Evolutionary conservation across 306 rosid genomes (phyloP).

Genomic region (Malus orientalis): DNA sequence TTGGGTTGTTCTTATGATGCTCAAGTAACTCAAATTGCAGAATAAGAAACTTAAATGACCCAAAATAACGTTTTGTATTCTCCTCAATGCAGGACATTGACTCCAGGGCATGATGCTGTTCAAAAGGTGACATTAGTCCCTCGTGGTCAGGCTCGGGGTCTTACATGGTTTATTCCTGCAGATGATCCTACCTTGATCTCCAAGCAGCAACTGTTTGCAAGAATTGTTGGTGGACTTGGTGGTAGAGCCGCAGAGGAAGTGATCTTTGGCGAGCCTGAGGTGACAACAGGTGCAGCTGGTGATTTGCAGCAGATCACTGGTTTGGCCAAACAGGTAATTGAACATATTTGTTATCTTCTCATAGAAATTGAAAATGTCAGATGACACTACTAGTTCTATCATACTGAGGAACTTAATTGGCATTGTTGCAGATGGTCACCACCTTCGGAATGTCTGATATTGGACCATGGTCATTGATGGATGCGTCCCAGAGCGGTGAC

Average conservation of each 20-base stretch:
- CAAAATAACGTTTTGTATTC: neutral
- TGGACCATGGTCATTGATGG: conserved; percentile 99
- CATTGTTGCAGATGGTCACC: conserved; percentile 72
- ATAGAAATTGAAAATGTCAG: neutral
- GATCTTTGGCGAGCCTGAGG: conserved; percentile 94
- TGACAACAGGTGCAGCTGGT: conserved; percentile 98
- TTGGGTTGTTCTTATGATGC: neutral
- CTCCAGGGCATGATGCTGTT: conserved; percentile 94
- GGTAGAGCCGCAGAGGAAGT: conserved; percentile 99
- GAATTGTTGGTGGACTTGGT: conserved; percentile 97
- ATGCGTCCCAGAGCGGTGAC: conserved; percentile 69
- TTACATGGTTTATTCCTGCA: conserved; percentile 93
- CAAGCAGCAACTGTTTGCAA: conserved; percentile 93
- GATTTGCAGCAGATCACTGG: conserved; percentile 93
- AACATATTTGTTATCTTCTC: neutral
- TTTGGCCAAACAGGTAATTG: conserved; percentile 84
- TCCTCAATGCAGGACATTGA: conserved; percentile 65
- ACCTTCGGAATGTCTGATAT: conserved; percentile 97
- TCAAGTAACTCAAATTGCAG: neutral
- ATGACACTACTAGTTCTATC: neutral
- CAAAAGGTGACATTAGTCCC: conserved; percentile 92
- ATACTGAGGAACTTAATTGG: neutral
- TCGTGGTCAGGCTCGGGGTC: conserved; percentile 98
- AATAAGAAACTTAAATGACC: neutral
- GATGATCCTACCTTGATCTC: conserved; percentile 96